phyloP scores from a whole-genome alignment of 2,329 filamentous ascomycete species.

The Aspergillus sp. region DNA sequence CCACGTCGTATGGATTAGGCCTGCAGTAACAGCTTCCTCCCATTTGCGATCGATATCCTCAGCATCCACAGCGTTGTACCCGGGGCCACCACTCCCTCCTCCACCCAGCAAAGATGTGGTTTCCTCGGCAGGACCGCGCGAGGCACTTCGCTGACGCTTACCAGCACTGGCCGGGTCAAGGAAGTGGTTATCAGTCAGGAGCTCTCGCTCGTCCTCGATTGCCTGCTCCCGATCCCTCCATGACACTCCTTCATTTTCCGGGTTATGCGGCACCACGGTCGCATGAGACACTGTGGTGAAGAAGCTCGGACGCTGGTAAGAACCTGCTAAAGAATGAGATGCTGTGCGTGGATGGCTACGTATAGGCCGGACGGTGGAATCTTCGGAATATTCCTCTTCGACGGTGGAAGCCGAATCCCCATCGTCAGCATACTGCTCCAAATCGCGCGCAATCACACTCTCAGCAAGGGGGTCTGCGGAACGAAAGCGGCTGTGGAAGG shows the following conservation, averaged over 20 bases:
- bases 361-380: conserved; percentile 42
- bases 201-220: conserved; percentile 57
- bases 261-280: conserved; percentile 59
- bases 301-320: conserved; percentile 75
- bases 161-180: conserved; percentile 32
- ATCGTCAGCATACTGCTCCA: conserved; percentile 63
- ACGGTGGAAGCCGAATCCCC: conserved; percentile 42
- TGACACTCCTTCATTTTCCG: conserved; percentile 47
- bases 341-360: conserved; percentile 37
- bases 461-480: conserved; percentile 67
- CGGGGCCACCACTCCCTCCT: conserved; percentile 38
- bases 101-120: conserved; percentile 49
- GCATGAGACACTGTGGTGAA: conserved; percentile 72
- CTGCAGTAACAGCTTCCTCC: conserved; percentile 79
- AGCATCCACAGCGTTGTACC: conserved; percentile 50
- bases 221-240: conserved; percentile 55
- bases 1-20: conserved; percentile 87
- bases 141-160: conserved; percentile 12
- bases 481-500: conserved; percentile 49
- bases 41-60: conserved; percentile 71
- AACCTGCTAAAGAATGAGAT: conserved; percentile 56
- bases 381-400: conserved; percentile 40
- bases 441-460: conserved; percentile 64
- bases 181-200: conserved; percentile 61
- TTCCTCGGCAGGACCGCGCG: conserved; percentile 36